Base-by-base conservation (phyloP, 176 grass and related monocot genomes). In the Hordeum marinum region DNA sequence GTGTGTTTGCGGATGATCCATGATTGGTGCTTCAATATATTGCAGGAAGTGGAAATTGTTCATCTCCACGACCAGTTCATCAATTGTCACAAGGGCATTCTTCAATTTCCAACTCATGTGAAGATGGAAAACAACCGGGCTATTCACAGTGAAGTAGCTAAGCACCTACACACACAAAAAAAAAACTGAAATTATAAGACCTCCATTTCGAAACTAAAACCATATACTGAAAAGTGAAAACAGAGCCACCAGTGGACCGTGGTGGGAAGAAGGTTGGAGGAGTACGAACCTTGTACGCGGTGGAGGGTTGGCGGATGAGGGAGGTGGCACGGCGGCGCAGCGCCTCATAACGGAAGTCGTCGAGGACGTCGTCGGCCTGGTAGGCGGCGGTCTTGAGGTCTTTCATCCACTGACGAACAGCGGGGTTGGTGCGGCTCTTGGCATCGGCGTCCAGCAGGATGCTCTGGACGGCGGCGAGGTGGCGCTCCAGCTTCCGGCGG, bases 21-120 rank as follows among this genome's bases (percentile, higher is more conserved):
- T 1, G 1, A 0, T 13, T 46, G 4, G 43, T 46, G 4, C 12
- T 4, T 46, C 12, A 12, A 0, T 0, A 14, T 1, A 12, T 46
- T 14, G 43, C 1, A 46, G 12, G 12, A 46, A 46, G 3, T 46
- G 43, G 0, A 46, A 46, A 5, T 46, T 14, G 12, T 46, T 46
- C 12, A 46, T 46, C 12, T 46, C 43, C 4, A 0, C 12, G 5
- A 46, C 43, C 52, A 57, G 18, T 21, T 57, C 52, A 57, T 57
- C 18, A 8, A 57, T 57, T 6, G 2, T 21, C 6, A 21, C 7
- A 57, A 57, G 52, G 52, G 18, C 18, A 9, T 57, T 18, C 18
- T 57, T 57, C 52, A 57, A 7, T 7, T 57, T 57, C 52, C 52
- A 8, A 8, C 18, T 57, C 54, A 58, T 58, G 7, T 1, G 8